phyloP scores from a whole-genome alignment of 352 stramenopile species.

The Aphanomyces stellatus region DNA sequence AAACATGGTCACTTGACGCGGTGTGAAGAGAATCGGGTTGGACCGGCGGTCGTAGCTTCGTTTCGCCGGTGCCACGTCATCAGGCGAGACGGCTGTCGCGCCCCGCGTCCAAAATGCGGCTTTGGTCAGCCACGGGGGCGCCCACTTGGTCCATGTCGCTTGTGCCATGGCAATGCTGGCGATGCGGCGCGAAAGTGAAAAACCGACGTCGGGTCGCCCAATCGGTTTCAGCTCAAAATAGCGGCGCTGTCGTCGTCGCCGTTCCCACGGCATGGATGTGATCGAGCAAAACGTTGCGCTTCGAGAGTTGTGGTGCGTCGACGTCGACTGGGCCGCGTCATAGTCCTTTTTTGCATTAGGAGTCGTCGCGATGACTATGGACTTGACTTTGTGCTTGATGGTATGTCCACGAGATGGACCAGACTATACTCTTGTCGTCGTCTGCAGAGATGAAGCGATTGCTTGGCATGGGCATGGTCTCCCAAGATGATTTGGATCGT shows the following conservation, averaged over 20 bases:
- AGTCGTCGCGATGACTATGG: neutral
- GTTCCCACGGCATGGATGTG: neutral
- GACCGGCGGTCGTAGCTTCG: too few relatives aligned
- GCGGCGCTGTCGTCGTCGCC: neutral
- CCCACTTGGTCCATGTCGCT: too few relatives aligned
- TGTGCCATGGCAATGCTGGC: too few relatives aligned
- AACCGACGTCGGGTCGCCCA: neutral
- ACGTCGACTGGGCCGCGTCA: too few relatives aligned
- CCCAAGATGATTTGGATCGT: neutral
- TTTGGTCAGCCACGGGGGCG: neutral
- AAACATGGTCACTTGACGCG: neutral
- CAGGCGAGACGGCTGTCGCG: neutral
- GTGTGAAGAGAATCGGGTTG: too few relatives aligned
- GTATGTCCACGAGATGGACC: neutral
- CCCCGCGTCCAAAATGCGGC: too few relatives aligned
- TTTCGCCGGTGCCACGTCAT: too few relatives aligned
- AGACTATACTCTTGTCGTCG: neutral
- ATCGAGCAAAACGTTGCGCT: slow-evolving; percentile 4
- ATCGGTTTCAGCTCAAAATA: neutral
- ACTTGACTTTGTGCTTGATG: slow-evolving; percentile 2
- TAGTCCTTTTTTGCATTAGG: too few relatives aligned
- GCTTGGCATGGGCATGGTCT: neutral
- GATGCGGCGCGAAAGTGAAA: too few relatives aligned
- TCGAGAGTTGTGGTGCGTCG: neutral
- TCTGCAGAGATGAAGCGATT: neutral